Evolutionary conservation across 2,329 filamentous ascomycete genomes (phyloP).

Genomic region (Zasmidium angulare): DNA sequence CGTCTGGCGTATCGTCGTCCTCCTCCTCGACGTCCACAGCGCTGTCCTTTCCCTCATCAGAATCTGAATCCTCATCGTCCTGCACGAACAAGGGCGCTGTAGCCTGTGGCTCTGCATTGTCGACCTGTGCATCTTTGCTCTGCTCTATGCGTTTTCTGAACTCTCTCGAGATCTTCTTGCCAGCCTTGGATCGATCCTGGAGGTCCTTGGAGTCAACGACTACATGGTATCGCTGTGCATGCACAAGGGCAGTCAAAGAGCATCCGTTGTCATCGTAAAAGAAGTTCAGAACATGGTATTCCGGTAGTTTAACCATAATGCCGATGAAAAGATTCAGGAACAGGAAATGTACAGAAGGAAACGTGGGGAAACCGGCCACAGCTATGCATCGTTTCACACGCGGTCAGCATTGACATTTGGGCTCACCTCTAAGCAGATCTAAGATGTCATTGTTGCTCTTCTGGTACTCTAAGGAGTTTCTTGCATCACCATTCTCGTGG

Average conservation of each 20-base stretch:
- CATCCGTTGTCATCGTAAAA: conserved; percentile 34
- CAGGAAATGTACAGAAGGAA: background rate
- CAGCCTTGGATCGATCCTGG: conserved; percentile 19
- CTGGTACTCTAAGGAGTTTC: background rate
- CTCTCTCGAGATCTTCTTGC: conserved; percentile 21
- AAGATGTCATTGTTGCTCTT: background rate
- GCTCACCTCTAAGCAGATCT: background rate
- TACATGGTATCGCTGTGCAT: conserved; percentile 35
- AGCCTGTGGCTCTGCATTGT: conserved; percentile 11
- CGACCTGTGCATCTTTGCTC: conserved; percentile 18
- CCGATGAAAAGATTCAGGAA: background rate
- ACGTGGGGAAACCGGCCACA: background rate
- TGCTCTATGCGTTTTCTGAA: conserved; percentile 28
- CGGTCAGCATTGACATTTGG: background rate
- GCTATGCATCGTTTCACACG: background rate
- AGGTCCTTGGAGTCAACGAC: conserved; percentile 31
- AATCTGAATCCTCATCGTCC: conserved; percentile 17
- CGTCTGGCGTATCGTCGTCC: conserved; percentile 18
- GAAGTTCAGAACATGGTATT: conserved; percentile 34
- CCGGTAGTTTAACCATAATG: conserved; percentile 22
- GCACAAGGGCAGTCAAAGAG: conserved; percentile 33
- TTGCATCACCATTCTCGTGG: background rate
- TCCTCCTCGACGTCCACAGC: conserved; percentile 29
- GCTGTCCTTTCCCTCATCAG: conserved; percentile 27
- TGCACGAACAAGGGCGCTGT: conserved; percentile 21